Percentiles rank a stretch among this genome's conserved stretches.
Evolutionary conservation across 768 basidiomycete species (phyloP).

Genomic region (Lentinula detonsa): DNA sequence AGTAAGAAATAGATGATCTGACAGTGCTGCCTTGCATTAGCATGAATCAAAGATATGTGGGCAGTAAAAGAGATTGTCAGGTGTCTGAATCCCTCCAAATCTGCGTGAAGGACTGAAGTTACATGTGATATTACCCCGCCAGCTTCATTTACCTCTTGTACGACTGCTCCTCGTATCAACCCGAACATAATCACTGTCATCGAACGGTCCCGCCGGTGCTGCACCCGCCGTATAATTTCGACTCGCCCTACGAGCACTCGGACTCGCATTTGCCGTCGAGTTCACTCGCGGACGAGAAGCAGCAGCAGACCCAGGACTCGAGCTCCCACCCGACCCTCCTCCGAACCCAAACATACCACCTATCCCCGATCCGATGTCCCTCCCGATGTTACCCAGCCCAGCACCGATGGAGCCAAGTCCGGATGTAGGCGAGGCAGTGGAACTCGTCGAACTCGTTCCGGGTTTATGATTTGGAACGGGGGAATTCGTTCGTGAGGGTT

Average conservation of each 20-base stretch:
- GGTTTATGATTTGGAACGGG: not conserved
- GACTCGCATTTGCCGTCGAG: conserved; percentile 1
- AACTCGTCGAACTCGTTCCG: not conserved
- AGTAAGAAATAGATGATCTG: too few relatives aligned
- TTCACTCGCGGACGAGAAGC: not conserved
- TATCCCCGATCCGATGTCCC: conserved; percentile 2
- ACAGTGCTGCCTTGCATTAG: too few relatives aligned
- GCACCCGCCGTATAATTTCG: not conserved
- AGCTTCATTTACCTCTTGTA: conserved; percentile 20
- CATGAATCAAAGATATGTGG: too few relatives aligned
- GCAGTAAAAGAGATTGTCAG: too few relatives aligned
- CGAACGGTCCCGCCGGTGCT: conserved; percentile 15
- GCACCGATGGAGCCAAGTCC: not conserved
- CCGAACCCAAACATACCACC: not conserved
- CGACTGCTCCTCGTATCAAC: conserved; percentile 72
- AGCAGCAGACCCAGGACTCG: not conserved
- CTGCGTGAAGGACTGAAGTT: too few relatives aligned
- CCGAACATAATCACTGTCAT: conserved; percentile 78
- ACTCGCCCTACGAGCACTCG: conserved; percentile 1
- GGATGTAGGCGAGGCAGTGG: not conserved
- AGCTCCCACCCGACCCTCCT: not conserved
- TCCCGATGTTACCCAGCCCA: not conserved
- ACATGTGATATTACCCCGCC: too few relatives aligned
- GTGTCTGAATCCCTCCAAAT: too few relatives aligned
- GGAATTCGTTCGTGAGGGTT: not conserved